These are phyloP conservation scores for Acaromyces ingoldii DNA, from an alignment of 1,284 basidiomycete genomes.

Conservation along the genomic window DNA sequence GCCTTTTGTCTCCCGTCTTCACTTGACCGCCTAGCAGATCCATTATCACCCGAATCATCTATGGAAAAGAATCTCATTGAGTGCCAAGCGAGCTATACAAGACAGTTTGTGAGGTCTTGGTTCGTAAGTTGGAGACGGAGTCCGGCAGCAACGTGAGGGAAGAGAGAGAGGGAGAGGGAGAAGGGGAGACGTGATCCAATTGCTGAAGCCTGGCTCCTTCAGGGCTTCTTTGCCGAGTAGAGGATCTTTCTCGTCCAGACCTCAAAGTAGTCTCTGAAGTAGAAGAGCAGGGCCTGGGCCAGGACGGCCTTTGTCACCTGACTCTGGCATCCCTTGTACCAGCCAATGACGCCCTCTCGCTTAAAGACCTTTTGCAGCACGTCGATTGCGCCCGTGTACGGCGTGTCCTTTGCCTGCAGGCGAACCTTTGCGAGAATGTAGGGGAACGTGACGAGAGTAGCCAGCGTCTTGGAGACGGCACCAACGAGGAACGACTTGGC, in stretches of 20 bases:
- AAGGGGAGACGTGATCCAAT: no score
- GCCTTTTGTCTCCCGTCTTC: no score
- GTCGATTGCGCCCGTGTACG: constrained; percentile 68
- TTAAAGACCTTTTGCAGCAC: constrained; percentile 70
- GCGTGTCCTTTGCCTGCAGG: constrained; percentile 68
- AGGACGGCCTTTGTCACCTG: constrained; percentile 84
- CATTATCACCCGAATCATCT: no score
- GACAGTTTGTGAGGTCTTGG: no score
- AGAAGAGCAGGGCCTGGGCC: constrained; percentile 61
- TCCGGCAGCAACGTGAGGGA: no score
- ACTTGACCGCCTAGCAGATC: no score
- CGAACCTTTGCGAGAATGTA: constrained; percentile 92
- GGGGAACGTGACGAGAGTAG: constrained; percentile 60
- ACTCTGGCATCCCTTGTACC: constrained; percentile 93
- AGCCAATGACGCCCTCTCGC: constrained; percentile 63
- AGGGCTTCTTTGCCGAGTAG: constrained; percentile 22
- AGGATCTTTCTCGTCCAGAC: constrained; percentile 46
- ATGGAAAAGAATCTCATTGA: no score
- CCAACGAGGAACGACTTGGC: constrained; percentile 79
- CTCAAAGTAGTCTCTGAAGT: constrained; percentile 36
- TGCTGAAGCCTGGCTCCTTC: no score
- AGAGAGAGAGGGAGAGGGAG: no score
- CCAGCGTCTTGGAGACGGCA: constrained; percentile 90
- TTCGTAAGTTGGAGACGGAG: no score
- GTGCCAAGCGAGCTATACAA: no score